phyloP scores from a whole-genome alignment of 2,329 filamentous ascomycete species.

The Alternaria triticimaculans region DNA sequence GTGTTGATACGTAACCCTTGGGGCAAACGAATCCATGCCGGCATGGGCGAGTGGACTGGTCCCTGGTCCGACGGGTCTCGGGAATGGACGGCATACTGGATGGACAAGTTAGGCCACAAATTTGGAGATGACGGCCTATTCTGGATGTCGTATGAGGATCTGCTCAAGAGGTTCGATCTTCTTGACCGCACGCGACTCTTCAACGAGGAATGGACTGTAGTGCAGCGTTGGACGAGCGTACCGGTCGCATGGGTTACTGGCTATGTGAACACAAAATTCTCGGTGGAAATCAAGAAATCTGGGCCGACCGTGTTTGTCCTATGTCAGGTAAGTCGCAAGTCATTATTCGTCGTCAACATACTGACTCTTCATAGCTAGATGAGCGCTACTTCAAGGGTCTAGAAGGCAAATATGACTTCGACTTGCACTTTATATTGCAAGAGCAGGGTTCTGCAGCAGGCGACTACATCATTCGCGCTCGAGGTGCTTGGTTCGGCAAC shows the following conservation, averaged over 20 bases:
- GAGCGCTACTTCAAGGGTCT: conserved; percentile 65
- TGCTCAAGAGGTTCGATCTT: conserved; percentile 62
- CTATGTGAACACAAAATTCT: conserved; percentile 67
- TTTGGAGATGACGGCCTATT: conserved; percentile 77
- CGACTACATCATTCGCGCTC: conserved; percentile 61
- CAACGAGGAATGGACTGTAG: conserved; percentile 64
- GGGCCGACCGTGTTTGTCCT: conserved; percentile 64
- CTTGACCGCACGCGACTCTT: conserved; percentile 68
- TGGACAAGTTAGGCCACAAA: conserved; percentile 71
- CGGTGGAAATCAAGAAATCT: conserved; percentile 58
- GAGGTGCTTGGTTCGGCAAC: conserved; percentile 63
- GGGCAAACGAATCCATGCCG: conserved; percentile 63
- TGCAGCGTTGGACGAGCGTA: conserved; percentile 65
- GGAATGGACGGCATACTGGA: conserved; percentile 82
- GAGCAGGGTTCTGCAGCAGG: conserved; percentile 56
- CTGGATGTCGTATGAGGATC: conserved; percentile 66
- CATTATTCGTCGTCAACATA: conserved; percentile 40
- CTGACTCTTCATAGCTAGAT: conserved; percentile 58
- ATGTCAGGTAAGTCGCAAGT: conserved; percentile 55
- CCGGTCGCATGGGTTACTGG: conserved; percentile 66
- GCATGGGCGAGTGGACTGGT: conserved; percentile 72
- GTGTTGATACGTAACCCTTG: conserved; percentile 77
- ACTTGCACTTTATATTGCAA: conserved; percentile 65
- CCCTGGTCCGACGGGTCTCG: conserved; percentile 82
- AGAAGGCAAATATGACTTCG: conserved; percentile 62